Percentiles rank a stretch among this genome's conserved stretches.
Conservation (phyloP, 148 eudicot species). For the Silene latifolia region DNA sequence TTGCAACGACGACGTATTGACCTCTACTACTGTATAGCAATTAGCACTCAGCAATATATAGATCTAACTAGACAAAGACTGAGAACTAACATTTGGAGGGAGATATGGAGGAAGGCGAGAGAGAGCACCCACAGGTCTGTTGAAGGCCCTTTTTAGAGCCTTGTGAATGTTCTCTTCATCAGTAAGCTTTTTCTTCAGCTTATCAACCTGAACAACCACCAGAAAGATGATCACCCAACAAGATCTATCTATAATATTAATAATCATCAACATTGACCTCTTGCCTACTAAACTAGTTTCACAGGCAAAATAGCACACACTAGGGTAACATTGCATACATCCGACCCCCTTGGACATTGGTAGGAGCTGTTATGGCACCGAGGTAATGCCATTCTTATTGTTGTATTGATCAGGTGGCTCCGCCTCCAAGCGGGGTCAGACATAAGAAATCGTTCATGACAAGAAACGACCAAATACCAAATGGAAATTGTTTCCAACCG, state of each 20-base stretch:
- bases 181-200: slow-evolving; percentile 72
- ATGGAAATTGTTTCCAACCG: too few relatives aligned
- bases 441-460: background rate
- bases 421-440: too few relatives aligned
- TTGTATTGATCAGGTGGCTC: too few relatives aligned
- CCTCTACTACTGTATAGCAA: background rate
- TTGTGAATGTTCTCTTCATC: slow-evolving; percentile 92
- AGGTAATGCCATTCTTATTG: too few relatives aligned
- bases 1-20: too few relatives aligned
- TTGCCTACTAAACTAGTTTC: background rate
- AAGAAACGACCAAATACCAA: too few relatives aligned
- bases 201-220: slow-evolving; percentile 62
- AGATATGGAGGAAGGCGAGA: slow-evolving; percentile 96
- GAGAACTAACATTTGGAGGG: slow-evolving; percentile 60
- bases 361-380: too few relatives aligned
- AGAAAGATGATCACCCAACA: background rate
- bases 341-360: background rate
- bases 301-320: background rate
- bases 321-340: background rate
- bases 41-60: background rate
- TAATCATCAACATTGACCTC: background rate
- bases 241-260: background rate
- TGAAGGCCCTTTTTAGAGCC: slow-evolving; percentile 84
- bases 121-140: slow-evolving; percentile 70
- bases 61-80: slow-evolving; percentile 9